phyloP scores from a whole-genome alignment of 108 stramenopile species.

The Aureococcus anophagefferens region DNA sequence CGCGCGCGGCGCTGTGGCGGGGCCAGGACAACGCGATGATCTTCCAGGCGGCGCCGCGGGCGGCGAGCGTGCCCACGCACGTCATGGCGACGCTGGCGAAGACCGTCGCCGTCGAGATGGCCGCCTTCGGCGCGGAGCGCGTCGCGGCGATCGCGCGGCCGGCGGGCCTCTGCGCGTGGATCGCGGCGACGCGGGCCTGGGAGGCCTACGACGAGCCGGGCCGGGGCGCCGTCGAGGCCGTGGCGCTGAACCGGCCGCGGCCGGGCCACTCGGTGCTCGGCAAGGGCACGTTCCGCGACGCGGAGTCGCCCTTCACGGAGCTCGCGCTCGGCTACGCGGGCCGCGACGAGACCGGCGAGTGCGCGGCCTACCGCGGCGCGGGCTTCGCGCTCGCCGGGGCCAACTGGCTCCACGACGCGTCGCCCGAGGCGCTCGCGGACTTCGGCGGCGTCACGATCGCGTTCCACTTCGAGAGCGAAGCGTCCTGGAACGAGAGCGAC shows the following conservation, averaged over 20 bases:
- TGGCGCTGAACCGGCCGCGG: neutral
- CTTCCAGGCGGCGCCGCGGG: neutral
- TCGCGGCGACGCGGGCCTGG: neutral
- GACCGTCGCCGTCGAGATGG: no score
- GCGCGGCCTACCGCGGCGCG: neutral
- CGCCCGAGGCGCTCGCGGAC: neutral
- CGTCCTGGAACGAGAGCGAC: no score
- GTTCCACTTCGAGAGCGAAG: neutral
- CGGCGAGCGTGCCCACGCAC: neutral
- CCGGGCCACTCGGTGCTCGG: neutral
- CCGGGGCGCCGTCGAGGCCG: neutral
- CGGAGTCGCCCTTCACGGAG: neutral
- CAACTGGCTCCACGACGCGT: neutral
- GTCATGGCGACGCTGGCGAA: no score
- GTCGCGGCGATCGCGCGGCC: no score
- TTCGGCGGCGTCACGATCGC: neutral
- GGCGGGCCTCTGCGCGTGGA: neutral
- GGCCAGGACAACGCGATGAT: neutral
- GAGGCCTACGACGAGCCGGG: neutral
- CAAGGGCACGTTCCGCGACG: neutral
- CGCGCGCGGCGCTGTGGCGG: neutral
- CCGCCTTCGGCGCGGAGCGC: no score
- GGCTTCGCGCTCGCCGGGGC: neutral
- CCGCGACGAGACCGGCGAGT: neutral
- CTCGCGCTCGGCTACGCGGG: neutral